These are phyloP conservation scores for Vaccinium corymbosum DNA, from an alignment of 148 eudicot species.

Conservation along the genomic window DNA sequence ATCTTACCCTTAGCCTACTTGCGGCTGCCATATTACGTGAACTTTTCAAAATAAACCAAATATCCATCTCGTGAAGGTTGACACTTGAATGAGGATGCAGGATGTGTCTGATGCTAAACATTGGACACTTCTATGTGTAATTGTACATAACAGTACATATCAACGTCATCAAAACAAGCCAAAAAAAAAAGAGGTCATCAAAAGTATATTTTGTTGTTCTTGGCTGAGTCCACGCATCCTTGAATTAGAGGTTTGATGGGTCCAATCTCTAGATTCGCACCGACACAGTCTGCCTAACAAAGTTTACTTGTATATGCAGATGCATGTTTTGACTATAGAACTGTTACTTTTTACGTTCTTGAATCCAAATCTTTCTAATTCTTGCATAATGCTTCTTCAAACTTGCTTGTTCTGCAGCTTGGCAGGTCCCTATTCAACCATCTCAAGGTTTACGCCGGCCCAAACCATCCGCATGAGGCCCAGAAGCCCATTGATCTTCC, in stretches of 20 bases:
- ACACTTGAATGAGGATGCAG: not conserved
- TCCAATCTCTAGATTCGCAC: not conserved
- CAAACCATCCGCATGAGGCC: slow-evolving; percentile 89
- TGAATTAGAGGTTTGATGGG: slow-evolving; percentile 1
- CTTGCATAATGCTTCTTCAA: not conserved
- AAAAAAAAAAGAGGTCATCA: too few relatives aligned
- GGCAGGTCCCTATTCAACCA: slow-evolving; percentile 84
- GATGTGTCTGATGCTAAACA: not conserved
- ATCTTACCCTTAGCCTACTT: not conserved
- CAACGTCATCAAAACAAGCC: not conserved
- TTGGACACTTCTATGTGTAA: not conserved
- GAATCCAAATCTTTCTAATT: not conserved
- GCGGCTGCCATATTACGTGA: not conserved
- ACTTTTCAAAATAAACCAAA: not conserved
- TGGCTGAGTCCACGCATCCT: not conserved
- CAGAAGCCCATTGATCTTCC: slow-evolving; percentile 78
- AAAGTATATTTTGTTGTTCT: not conserved
- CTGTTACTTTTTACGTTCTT: not conserved
- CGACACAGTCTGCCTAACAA: not conserved
- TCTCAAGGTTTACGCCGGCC: slow-evolving; percentile 87
- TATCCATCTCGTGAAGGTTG: not conserved
- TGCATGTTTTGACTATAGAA: slow-evolving; percentile 8
- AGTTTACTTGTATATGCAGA: not conserved
- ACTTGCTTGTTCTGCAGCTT: slow-evolving; percentile 48
- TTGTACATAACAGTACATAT: not conserved